phyloP scores from a whole-genome alignment of 192 early-diverging fungal genomes.

The Coemansia sp. region DNA sequence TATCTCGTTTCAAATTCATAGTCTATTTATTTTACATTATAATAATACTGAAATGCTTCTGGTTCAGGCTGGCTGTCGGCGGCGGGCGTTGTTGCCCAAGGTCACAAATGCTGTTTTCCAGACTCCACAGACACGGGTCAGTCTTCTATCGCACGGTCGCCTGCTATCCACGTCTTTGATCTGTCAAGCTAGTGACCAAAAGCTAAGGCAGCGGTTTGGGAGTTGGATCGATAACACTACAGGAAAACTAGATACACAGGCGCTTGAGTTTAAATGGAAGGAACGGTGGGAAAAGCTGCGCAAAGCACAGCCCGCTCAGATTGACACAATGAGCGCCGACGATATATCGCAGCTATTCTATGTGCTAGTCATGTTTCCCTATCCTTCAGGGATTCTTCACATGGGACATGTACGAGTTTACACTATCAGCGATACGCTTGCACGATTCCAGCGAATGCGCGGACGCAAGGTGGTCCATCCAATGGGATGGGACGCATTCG shows the following conservation, averaged over 20 bases:
- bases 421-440: constrained; percentile 84
- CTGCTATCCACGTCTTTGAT: not conserved
- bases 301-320: not conserved
- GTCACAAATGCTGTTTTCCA: not conserved
- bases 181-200: no score
- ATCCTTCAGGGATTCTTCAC: constrained; percentile 88
- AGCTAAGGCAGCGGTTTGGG: constrained; percentile 11
- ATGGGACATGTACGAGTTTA: constrained; percentile 98
- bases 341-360: constrained; percentile 65
- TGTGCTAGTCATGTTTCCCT: constrained; percentile 93
- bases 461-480: constrained; percentile 80
- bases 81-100: no score
- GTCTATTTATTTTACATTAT: no score
- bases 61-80: no score
- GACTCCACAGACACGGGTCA: not conserved
- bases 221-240: constrained; percentile 37
- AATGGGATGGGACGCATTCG: constrained; percentile 98
- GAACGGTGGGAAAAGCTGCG: constrained; percentile 39
- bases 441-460: constrained; percentile 72
- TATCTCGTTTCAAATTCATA: no score
- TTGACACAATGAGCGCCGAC: constrained; percentile 12
- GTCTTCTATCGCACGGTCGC: not conserved
- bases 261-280: constrained; percentile 65
- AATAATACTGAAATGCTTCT: no score
- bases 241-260: constrained; percentile 52